Evolutionary conservation across 2,329 filamentous ascomycete genomes (phyloP), one percentile per base, ranked within the genome.

Genomic region (Scedosporium boydii): DNA sequence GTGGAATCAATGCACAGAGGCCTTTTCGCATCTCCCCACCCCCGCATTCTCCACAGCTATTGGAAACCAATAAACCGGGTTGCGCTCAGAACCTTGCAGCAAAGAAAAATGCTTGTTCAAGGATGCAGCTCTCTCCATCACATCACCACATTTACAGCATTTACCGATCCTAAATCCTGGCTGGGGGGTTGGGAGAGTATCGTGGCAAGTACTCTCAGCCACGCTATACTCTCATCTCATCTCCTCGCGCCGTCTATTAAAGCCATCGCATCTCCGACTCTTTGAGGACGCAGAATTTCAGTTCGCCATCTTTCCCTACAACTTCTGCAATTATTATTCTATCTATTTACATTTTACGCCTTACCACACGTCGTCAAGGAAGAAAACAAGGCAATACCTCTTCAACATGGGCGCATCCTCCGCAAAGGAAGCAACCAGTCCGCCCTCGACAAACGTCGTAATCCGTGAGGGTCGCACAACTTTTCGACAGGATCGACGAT

Each of bases 401-500:
- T 46, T 56, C 27, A 29, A 29, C 27, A 29, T 29, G 27, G 27
- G 27, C 27, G 27, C 6, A 29, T 29, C 38, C 38, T 42, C 38
- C 38, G 10, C 3, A 44, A 61, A 26, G 42, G 27, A 23, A n/a
- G 44, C 29, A 6, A 21, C 3, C 6, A 53, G 18, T 21, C 42
- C 34, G 3, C 18, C 46, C 21, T 18, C 44, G 59, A 26, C 59
- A 16, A 55, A 23, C 26, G 3, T 55, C 23, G 44, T 26, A 16
- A 53, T 38, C 7, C 59, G 44, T 26, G 59, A 61, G 34, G 44
- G 44, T 14, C 59, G 26, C 46, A 61, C 59, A 6, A 55, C 59
- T 16, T 53, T 23, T 23, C 59, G 38, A 4, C 59, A 55, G 44
- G 26, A 61, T 29, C 23, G 23, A 16, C 44, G 48, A 21, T 23